These are phyloP conservation scores for Pilasporangium apinafurcum DNA, from an alignment of 352 stramenopile genomes.

Conservation along the genomic window DNA sequence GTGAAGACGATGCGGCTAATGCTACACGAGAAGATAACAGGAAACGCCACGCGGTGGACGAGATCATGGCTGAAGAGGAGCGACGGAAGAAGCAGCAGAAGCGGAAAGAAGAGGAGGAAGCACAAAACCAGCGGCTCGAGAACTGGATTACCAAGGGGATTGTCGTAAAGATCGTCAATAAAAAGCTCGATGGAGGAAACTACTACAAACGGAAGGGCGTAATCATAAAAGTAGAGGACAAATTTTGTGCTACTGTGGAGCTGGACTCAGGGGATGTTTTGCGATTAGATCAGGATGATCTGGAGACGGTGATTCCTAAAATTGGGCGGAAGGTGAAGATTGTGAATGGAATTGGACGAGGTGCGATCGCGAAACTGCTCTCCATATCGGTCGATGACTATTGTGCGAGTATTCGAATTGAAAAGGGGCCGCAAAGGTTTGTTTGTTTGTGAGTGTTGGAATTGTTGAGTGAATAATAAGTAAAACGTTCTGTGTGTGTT, in stretches of 20 bases:
- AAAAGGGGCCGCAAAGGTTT: conserved; percentile 49
- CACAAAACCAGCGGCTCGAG: conserved; percentile 49
- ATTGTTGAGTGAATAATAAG: background rate
- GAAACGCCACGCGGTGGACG: conserved; percentile 27
- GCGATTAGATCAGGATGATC: conserved; percentile 81
- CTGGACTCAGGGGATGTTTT: conserved; percentile 78
- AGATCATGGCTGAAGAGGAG: conserved; percentile 60
- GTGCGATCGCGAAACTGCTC: conserved; percentile 52
- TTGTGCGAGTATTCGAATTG: conserved; percentile 55
- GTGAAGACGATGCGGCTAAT: conserved; percentile 8
- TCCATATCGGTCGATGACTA: conserved; percentile 69
- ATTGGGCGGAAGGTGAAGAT: conserved; percentile 62
- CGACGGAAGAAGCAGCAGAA: conserved; percentile 24
- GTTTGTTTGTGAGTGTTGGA: background rate
- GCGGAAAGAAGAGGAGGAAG: conserved; percentile 32
- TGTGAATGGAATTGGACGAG: conserved; percentile 65
- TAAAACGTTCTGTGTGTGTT: background rate
- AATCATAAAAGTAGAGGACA: conserved; percentile 71
- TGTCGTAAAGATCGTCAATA: conserved; percentile 93
- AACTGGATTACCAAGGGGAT: conserved; percentile 91
- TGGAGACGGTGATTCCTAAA: conserved; percentile 87
- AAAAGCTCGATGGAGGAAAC: conserved; percentile 79
- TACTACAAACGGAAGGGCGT: conserved; percentile 89
- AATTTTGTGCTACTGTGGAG: conserved; percentile 76
- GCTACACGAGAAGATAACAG: too few relatives aligned